phyloP scores from a whole-genome alignment of 2,329 filamentous ascomycete genomes.

The Torrubiella hemipterigena region DNA sequence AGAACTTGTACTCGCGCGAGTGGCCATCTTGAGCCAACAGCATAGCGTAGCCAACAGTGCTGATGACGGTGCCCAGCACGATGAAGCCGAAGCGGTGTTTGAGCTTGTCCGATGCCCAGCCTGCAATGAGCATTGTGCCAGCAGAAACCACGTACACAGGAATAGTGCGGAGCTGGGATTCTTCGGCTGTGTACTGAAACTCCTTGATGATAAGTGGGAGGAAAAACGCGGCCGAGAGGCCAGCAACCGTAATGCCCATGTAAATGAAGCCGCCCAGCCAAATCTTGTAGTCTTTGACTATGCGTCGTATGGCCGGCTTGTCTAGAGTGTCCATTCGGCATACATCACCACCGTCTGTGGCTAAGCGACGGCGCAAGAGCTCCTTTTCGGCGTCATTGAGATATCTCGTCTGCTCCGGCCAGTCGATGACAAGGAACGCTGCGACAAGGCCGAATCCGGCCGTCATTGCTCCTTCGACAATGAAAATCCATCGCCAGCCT shows the following conservation, averaged over 20 bases:
- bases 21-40: constrained; percentile 26
- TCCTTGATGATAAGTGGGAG: constrained; percentile 24
- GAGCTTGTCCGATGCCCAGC: constrained; percentile 35
- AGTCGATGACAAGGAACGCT: constrained; percentile 13
- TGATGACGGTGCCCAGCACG: constrained; percentile 33
- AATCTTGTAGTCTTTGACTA: constrained; percentile 34
- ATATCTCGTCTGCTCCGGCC: constrained; percentile 23
- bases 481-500: constrained; percentile 34
- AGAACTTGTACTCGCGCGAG: constrained; percentile 25
- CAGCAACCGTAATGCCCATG: constrained; percentile 29
- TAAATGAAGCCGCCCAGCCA: constrained; percentile 25
- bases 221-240: constrained; percentile 27
- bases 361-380: constrained; percentile 27
- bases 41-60: constrained; percentile 42
- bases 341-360: constrained; percentile 27
- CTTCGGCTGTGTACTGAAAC: constrained; percentile 19
- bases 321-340: constrained; percentile 40
- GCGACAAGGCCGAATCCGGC: constrained; percentile 11
- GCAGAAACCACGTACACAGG: constrained; percentile 23
- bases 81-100: constrained; percentile 42
- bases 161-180: constrained; percentile 22
- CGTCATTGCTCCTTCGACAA: constrained; percentile 19
- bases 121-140: constrained; percentile 16
- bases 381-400: constrained; percentile 29
- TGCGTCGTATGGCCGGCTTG: constrained; percentile 30